Evolutionary conservation across 257 asterid species (phyloP).

Genomic region (Plantago major): DNA sequence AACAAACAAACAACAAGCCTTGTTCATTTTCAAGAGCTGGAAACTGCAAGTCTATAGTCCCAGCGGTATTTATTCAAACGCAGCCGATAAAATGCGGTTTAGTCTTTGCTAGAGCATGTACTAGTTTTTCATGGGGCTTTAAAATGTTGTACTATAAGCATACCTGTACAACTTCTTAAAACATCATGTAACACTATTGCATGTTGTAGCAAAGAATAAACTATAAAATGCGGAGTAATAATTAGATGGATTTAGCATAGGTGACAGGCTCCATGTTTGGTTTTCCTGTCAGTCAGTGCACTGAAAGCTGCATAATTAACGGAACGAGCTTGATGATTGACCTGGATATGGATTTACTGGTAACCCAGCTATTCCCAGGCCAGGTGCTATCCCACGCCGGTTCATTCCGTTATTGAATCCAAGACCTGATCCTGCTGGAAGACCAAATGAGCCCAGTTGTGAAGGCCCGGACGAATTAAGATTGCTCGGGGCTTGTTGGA

Average conservation of each 20-base stretch:
- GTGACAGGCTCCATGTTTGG: constrained; percentile 47
- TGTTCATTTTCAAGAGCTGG: no score
- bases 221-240: constrained; percentile 40
- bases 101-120: no score
- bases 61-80: no score
- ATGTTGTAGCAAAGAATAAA: no score
- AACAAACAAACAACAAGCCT: no score
- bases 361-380: constrained; percentile 39
- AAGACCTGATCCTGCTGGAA: constrained; percentile 36
- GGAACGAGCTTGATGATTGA: constrained; percentile 25
- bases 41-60: no score
- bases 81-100: no score
- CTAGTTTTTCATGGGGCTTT: no score
- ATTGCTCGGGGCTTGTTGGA: constrained; percentile 28
- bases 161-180: no score
- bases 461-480: constrained; percentile 42
- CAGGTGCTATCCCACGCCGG: constrained; percentile 35
- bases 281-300: constrained; percentile 51
- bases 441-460: constrained; percentile 36
- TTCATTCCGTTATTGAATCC: constrained; percentile 49
- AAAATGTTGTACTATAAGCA: no score
- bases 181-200: no score
- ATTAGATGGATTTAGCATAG: constrained; percentile 33
- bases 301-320: constrained; percentile 33
- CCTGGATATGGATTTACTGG: constrained; percentile 43